Evolutionary conservation across 345 rosid species (phyloP).

Genomic region (Camelina neglecta): DNA sequence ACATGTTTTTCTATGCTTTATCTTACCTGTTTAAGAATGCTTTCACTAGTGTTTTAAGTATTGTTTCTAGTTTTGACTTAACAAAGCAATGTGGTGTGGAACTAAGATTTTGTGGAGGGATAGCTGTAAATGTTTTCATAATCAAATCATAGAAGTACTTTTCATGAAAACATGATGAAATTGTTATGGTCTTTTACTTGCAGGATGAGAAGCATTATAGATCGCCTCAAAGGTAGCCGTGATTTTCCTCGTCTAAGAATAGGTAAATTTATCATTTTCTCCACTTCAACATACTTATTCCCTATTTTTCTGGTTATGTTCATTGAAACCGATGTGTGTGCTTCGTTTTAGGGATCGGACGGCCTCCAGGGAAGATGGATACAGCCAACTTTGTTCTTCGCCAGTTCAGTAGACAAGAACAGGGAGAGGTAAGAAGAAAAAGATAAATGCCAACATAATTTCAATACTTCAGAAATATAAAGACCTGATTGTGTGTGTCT

Average conservation of each 20-base stretch:
- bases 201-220: constrained; percentile 90
- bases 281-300: background rate
- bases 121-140: background rate
- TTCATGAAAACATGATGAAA: constrained; percentile 3
- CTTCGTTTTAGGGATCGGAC: constrained; percentile 74
- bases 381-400: constrained; percentile 73
- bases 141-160: constrained; percentile 16
- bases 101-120: background rate
- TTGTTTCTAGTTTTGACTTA: background rate
- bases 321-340: background rate
- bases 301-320: background rate
- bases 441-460: constrained; percentile 19
- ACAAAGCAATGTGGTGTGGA: constrained; percentile 5
- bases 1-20: background rate
- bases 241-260: constrained; percentile 96
- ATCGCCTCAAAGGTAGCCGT: constrained; percentile 84
- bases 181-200: constrained; percentile 25
- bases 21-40: background rate
- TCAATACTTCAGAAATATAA: background rate
- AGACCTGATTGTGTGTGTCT: background rate
- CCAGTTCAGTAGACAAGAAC: constrained; percentile 76
- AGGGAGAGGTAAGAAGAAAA: constrained; percentile 60
- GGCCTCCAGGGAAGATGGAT: constrained; percentile 96
- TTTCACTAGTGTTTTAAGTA: background rate
- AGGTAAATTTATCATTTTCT: constrained; percentile 49